These are phyloP conservation scores for Cutaneotrichosporon sp. DNA, from an alignment of 1,284 basidiomycete species.

Conservation along the genomic window DNA sequence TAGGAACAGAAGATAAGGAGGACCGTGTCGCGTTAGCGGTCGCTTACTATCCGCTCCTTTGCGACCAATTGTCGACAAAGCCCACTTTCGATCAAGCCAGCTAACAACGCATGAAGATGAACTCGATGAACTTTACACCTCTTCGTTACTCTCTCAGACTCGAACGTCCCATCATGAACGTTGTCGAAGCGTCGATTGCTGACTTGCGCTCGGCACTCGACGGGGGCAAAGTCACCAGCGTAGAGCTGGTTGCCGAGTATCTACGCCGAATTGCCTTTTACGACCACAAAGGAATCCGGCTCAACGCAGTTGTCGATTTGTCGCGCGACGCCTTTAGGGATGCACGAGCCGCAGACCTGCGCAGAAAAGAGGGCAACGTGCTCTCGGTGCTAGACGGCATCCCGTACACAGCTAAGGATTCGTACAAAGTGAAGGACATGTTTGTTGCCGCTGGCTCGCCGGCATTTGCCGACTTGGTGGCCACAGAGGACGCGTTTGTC, in stretches of 20 bases:
- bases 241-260: constrained; percentile 7
- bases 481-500: constrained; percentile 4
- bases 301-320: constrained; percentile 4
- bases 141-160: too few relatives aligned
- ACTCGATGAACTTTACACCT: too few relatives aligned
- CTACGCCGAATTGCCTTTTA: constrained; percentile 10
- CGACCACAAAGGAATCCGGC: constrained; percentile 7
- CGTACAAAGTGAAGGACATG: constrained; percentile 5
- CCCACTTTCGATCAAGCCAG: too few relatives aligned
- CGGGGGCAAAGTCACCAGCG: not conserved
- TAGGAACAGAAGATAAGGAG: too few relatives aligned
- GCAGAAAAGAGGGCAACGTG: not conserved
- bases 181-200: constrained; percentile 8
- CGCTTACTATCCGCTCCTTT: too few relatives aligned
- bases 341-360: constrained; percentile 4
- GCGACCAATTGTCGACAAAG: too few relatives aligned
- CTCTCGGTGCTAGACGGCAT: constrained; percentile 10
- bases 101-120: too few relatives aligned
- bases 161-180: constrained; percentile 6
- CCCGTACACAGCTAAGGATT: constrained; percentile 11
- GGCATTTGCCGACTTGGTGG: constrained; percentile 8
- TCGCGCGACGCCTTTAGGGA: constrained; percentile 1
- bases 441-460: constrained; percentile 6
- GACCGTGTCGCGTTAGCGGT: too few relatives aligned
- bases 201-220: constrained; percentile 8